Evolutionary conservation across 139 green algal genomes (phyloP).

Genomic region (Penium margaritaceum): DNA sequence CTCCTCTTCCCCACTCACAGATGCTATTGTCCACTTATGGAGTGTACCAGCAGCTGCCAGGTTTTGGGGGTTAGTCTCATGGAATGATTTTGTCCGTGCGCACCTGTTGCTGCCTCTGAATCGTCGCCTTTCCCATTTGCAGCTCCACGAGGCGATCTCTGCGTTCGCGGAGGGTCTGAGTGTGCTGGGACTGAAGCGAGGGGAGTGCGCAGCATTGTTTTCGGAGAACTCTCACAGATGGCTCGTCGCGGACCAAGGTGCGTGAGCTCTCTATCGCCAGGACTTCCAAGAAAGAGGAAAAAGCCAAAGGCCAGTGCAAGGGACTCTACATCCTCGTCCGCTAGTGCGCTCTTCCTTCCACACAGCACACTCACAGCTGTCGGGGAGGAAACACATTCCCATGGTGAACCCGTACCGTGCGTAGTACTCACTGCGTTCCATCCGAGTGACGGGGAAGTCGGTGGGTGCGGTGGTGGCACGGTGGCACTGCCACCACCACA

Average conservation of each 20-base stretch:
- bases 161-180: constrained; percentile 41
- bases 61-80: background rate
- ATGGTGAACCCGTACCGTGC: no score
- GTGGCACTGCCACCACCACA: no score
- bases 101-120: background rate
- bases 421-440: no score
- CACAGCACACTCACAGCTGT: no score
- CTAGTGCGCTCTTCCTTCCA: no score
- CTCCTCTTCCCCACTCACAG: no score
- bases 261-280: background rate
- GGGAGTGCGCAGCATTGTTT: constrained; percentile 66
- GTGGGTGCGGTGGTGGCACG: no score
- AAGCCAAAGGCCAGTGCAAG: no score
- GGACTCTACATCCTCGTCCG: no score
- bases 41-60: background rate
- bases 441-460: no score
- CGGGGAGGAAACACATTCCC: no score
- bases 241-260: constrained; percentile 77
- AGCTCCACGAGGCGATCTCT: constrained; percentile 33
- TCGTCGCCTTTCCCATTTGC: background rate
- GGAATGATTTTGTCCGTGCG: background rate
- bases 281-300: no score
- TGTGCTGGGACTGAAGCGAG: constrained; percentile 28
- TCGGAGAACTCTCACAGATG: constrained; percentile 71
- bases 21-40: background rate